Evolutionary conservation across 306 rosid species (phyloP).

Genomic region (Trichosanthes truncata): DNA sequence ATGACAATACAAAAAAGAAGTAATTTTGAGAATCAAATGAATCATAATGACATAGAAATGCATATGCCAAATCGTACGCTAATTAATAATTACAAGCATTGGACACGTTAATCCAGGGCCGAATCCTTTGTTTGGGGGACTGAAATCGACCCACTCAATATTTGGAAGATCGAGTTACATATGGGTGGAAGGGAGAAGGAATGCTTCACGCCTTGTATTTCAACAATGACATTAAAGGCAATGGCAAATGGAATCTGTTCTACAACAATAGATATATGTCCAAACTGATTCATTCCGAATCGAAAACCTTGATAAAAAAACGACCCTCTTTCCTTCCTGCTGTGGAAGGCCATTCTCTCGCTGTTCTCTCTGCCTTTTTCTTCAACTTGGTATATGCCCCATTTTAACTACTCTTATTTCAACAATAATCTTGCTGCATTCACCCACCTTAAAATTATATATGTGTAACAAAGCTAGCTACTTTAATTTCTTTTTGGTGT

Average conservation of each 20-base stretch:
- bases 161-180: constrained; percentile 42
- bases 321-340: constrained; percentile 58
- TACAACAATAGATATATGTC: constrained; percentile 55
- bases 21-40: no score
- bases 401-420: not conserved
- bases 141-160: constrained; percentile 42
- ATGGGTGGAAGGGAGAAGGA: constrained; percentile 90
- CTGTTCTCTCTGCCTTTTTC: constrained; percentile 42
- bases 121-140: no score
- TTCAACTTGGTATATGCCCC: constrained; percentile 35
- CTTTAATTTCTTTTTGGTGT: no score
- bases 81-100: no score
- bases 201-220: constrained; percentile 67
- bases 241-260: constrained; percentile 24
- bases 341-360: constrained; percentile 33
- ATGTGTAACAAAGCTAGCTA: no score
- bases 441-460: no score
- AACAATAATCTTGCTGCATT: no score
- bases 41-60: no score
- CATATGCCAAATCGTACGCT: no score
- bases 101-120: no score
- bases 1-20: no score
- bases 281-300: constrained; percentile 45
- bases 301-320: constrained; percentile 33
- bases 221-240: constrained; percentile 13